Evolutionary conservation across 306 rosid genomes (phyloP), one percentile per base, ranked within the genome.

Genomic region (Prunus mume): DNA sequence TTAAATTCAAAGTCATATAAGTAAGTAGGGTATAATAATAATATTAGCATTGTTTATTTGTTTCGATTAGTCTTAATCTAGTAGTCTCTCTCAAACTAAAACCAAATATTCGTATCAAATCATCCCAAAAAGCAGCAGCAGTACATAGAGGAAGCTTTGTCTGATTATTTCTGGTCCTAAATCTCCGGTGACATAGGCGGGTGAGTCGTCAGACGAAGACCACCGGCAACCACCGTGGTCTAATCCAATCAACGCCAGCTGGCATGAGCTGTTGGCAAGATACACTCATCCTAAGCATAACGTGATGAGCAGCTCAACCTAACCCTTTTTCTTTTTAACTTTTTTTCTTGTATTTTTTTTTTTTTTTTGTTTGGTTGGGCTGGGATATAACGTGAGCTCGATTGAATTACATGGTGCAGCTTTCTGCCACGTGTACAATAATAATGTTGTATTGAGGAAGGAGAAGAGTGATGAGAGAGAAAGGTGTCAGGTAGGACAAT

Each of bases 271-370:
- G 69, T 74, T 46, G 61, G 56, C 77, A 46, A 12, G 25, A 27
- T 4, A 61, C 15, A 63, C 57, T 38, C 9, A 6, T 38, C 43
- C 47, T 12, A 9, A 46, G 69, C 60, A 46, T 74, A 27, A 74
- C 77, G 77, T 74, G 69, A 41, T 61, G 6, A 63, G 68, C 68
- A 63, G 68, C 68, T 63, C 45, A 27, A 3, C 67, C 45, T 13
- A 38, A 12, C 52, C 17, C 0, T 47, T 47, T 12, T 10, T 12
- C 3, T 12, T 13, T 47, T 47, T 47, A 0, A 2, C 32, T 24
- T 6, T 12, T 1, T 5, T 13, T 25, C 38, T 32, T 32, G 38
- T 32, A 32, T 32, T 32, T 32, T 15, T 22, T 6, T 5, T 32
- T 32, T 32, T 15, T 22, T 6, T 5, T 5, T 5, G 17, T 4